phyloP scores from a whole-genome alignment of 257 asterid species.

The Solanum boliviense region DNA sequence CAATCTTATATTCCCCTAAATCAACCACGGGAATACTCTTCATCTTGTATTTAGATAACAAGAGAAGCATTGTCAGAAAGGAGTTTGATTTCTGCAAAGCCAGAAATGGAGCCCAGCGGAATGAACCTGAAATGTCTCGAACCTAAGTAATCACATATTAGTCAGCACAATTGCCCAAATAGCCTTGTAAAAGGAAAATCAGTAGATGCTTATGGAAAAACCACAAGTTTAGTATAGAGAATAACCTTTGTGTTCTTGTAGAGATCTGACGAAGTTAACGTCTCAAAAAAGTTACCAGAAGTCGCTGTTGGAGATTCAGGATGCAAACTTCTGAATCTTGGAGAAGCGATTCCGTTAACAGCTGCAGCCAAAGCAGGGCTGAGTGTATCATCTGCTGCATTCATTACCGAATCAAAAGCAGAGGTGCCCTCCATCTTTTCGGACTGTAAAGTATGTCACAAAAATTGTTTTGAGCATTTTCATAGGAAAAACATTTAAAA shows the following conservation, averaged over 20 bases:
- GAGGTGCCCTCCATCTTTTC: slow-evolving; percentile 64
- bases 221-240: background rate
- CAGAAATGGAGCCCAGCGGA: slow-evolving; percentile 99
- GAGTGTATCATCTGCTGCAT: slow-evolving; percentile 20
- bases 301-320: slow-evolving; percentile 91
- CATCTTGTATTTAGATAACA: slow-evolving; percentile 89
- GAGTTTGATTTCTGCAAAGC: slow-evolving; percentile 93
- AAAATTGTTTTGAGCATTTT: background rate
- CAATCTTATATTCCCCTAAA: slow-evolving; percentile 71
- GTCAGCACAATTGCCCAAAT: background rate
- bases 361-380: slow-evolving; percentile 85
- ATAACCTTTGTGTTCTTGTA: slow-evolving; percentile 85
- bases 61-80: slow-evolving; percentile 86
- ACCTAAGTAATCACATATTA: slow-evolving; percentile 38
- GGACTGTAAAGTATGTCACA: slow-evolving; percentile 34
- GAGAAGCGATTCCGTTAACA: slow-evolving; percentile 71
- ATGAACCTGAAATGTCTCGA: slow-evolving; percentile 83
- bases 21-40: slow-evolving; percentile 93
- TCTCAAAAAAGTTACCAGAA: slow-evolving; percentile 72
- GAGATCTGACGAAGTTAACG: slow-evolving; percentile 70
- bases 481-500: background rate
- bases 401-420: slow-evolving; percentile 22
- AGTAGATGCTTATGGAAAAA: background rate
- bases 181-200: background rate
- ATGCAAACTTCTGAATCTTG: slow-evolving; percentile 70